Base-by-base conservation (phyloP, 2,329 filamentous ascomycete species). In the Calcarisporium arbuscula region DNA sequence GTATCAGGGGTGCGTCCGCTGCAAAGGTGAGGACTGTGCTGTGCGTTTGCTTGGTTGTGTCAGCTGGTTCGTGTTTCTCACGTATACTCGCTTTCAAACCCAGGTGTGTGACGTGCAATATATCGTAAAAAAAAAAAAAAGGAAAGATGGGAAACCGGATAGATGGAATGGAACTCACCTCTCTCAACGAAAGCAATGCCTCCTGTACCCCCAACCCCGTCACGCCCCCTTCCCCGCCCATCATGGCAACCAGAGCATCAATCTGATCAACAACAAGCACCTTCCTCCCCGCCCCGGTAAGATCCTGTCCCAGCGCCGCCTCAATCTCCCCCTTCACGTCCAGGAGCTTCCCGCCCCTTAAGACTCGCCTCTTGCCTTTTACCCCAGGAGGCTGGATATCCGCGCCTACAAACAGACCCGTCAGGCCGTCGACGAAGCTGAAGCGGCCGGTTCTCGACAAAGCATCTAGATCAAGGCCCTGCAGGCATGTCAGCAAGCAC, bases 341-440 rank as follows among this genome's bases (percentile, higher is more conserved):
- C 3, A 50, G 48, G 5, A 63, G 41, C 18, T 47, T 52, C 8
- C 52, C 47, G 16, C 53, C 52, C 19, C 44, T 43, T 10, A 72
- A 37, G 2, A 52, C 28, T 18, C 42, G 42, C 19, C 47, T 46
- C 25, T 39, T 46, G 11, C 28, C 27, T 29, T 29, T 29, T 5
- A 19, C 18, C 15, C n/a, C 39, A 36, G 19, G 23, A 8, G 15
- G 27, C 14, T 22, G 9, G 8, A 35, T n/a, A 17, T 30, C 38
- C 2, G 31, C 32, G 4, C 45, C 44, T 2, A 45, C 35, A 28
- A 76, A 82, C 18, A 85, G 52, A 18, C 67, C 67, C 15, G 69
- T 74, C 38, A 92, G 62, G 15, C 85, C 85, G 58, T 95, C 87
- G 20, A 94, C 69, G 47, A 87, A 90, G 28, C 66, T 62, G 48